Conservation (phyloP, 1,139 yeast species). For the Candida sp. region DNA sequence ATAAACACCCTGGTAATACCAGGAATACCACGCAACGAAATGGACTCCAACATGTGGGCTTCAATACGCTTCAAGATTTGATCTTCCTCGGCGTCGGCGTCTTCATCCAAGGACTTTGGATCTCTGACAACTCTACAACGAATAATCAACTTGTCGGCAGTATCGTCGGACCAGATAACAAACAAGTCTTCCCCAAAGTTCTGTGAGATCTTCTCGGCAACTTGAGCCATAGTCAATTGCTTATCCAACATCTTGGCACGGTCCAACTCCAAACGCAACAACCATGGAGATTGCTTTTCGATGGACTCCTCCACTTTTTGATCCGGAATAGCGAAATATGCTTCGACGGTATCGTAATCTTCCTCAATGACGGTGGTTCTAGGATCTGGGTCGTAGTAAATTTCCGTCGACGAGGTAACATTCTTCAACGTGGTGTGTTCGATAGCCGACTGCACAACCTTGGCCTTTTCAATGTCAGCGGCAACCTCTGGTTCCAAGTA, state of each 20-base stretch:
- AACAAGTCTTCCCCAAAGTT: conserved; percentile 95
- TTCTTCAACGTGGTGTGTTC: conserved; percentile 96
- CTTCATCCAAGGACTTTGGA: conserved; percentile 92
- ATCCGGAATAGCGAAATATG: conserved; percentile 97
- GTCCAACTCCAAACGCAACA: conserved; percentile 93
- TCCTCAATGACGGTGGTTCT: conserved; percentile 94
- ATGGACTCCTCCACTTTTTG: conserved; percentile 94
- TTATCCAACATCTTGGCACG: conserved; percentile 99
- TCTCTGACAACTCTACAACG: conserved; percentile 99
- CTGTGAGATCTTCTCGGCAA: conserved; percentile 93
- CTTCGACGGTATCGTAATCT: conserved; percentile 96
- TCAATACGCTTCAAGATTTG: conserved; percentile 95
- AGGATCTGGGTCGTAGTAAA: conserved; percentile 98
- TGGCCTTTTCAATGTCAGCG: conserved; percentile 90
- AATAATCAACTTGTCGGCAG: conserved; percentile 94
- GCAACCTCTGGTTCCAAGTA: conserved; percentile 84
- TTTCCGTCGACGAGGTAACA: conserved; percentile 97
- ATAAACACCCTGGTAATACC: conserved; percentile 91
- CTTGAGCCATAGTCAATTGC: conserved; percentile 98
- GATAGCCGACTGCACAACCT: conserved; percentile 88
- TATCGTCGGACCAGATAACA: conserved; percentile 99
- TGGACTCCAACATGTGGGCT: conserved; percentile 94
- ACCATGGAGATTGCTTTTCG: conserved; percentile 98
- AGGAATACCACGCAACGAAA: conserved; percentile 94
- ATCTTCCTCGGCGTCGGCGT: conserved; percentile 93